These are phyloP conservation scores for Circinella minor DNA, from an alignment of 371 early-diverging fungal genomes.

Conservation along the genomic window DNA sequence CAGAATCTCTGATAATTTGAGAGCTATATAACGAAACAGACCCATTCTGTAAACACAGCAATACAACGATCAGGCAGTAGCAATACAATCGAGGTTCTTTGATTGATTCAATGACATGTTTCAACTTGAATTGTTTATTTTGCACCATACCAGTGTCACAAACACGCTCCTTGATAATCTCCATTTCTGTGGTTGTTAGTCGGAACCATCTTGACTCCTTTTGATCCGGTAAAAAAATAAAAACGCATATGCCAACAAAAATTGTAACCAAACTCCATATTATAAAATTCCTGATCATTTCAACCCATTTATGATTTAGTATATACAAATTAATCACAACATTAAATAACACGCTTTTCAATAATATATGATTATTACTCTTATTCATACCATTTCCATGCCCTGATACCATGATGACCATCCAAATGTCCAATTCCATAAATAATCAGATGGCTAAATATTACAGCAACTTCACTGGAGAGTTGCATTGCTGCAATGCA, in stretches of 20 bases:
- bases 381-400: constrained; percentile 37
- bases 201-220: constrained; percentile 18
- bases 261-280: constrained; percentile 15
- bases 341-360: too few relatives aligned
- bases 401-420: constrained; percentile 23
- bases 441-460: constrained; percentile 56
- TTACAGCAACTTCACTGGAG: constrained; percentile 32
- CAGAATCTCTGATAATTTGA: constrained; percentile 15
- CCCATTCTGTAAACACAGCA: constrained; percentile 17
- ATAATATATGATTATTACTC: neutral
- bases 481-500: constrained; percentile 17
- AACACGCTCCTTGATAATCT: constrained; percentile 14
- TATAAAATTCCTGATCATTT: constrained; percentile 11
- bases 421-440: constrained; percentile 35
- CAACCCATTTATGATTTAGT: too few relatives aligned
- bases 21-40: constrained; percentile 13
- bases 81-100: constrained; percentile 15
- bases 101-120: constrained; percentile 15
- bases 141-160: constrained; percentile 14
- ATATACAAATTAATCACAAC: too few relatives aligned
- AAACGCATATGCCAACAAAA: constrained; percentile 11
- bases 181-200: constrained; percentile 10
- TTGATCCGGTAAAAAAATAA: constrained; percentile 18
- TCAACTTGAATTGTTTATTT: constrained; percentile 4
- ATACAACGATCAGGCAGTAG: constrained; percentile 4